phyloP scores from a whole-genome alignment of 2,329 filamentous ascomycete genomes.

The Paecilomyces formosus region DNA sequence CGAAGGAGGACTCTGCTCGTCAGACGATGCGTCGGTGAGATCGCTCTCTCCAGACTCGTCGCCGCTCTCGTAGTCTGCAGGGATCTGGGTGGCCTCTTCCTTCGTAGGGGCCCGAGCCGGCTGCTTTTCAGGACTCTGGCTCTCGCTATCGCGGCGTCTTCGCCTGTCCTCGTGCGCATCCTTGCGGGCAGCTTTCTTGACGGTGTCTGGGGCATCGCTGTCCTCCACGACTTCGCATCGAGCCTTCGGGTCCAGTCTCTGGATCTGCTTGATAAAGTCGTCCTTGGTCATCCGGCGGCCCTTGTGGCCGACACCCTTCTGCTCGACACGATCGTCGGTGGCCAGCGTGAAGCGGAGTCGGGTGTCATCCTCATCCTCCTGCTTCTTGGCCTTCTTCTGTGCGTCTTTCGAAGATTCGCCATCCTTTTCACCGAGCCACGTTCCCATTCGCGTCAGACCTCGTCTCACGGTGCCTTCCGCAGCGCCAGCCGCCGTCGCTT shows the following conservation, averaged over 20 bases:
- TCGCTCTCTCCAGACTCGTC: constrained; percentile 2
- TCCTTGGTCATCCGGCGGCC: constrained; percentile 56
- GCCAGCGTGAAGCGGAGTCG: constrained; percentile 55
- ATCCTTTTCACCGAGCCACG: constrained; percentile 43
- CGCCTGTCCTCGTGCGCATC: constrained; percentile 20
- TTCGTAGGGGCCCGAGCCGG: constrained; percentile 4
- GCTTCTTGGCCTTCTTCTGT: constrained; percentile 15
- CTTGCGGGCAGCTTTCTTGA: constrained; percentile 31
- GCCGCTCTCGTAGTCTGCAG: constrained; percentile 5
- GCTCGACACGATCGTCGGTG: constrained; percentile 30
- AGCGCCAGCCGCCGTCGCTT: constrained; percentile 14
- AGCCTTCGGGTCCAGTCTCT: constrained; percentile 51
- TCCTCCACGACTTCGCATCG: constrained; percentile 42
- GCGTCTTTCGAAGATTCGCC: constrained; percentile 22
- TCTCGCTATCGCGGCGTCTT: background rate
- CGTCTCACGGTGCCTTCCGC: constrained; percentile 39
- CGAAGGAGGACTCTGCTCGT: constrained; percentile 17
- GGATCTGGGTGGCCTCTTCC: constrained; percentile 2
- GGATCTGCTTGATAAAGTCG: constrained; percentile 58
- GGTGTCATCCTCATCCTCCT: constrained; percentile 37
- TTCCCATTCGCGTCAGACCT: constrained; percentile 53
- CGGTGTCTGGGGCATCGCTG: constrained; percentile 30
- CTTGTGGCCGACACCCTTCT: constrained; percentile 34
- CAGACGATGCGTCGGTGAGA: constrained; percentile 6
- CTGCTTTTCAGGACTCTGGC: background rate